Percentiles rank a stretch among this genome's conserved stretches.
Conservation (phyloP, 495 filamentous ascomycete species). For the Hypoxylon perforatum region DNA sequence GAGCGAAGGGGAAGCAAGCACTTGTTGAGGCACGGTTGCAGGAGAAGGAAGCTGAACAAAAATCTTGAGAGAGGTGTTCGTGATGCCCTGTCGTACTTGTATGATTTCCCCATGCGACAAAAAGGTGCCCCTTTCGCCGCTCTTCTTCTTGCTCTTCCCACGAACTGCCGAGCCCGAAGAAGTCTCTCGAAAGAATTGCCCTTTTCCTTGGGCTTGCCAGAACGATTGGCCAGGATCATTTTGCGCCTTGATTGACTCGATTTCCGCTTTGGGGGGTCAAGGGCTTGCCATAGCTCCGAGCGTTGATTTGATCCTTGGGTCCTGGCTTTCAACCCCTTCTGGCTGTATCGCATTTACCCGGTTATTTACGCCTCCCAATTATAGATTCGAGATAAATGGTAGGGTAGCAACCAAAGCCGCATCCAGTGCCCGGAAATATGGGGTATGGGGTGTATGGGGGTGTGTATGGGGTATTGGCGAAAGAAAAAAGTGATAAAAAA, state of each 20-base stretch:
- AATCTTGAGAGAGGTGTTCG: slow-evolving; percentile 30
- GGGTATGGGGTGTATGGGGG: background rate
- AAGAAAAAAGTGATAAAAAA: too few relatives aligned
- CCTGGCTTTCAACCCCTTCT: slow-evolving; percentile 43
- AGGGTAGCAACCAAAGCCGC: slow-evolving; percentile 35
- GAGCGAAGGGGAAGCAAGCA: too few relatives aligned
- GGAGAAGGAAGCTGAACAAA: slow-evolving; percentile 38
- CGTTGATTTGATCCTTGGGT: slow-evolving; percentile 40
- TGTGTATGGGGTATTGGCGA: too few relatives aligned
- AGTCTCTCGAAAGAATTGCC: slow-evolving; percentile 50
- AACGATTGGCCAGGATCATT: slow-evolving; percentile 50
- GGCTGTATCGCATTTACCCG: slow-evolving; percentile 50
- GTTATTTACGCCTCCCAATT: slow-evolving; percentile 48
- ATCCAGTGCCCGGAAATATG: slow-evolving; percentile 35
- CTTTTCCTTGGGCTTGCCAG: slow-evolving; percentile 51
- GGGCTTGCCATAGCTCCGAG: slow-evolving; percentile 56
- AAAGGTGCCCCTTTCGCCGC: slow-evolving; percentile 34
- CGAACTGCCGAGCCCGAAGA: slow-evolving; percentile 60
- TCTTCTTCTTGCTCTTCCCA: slow-evolving; percentile 34
- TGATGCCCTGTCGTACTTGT: slow-evolving; percentile 42
- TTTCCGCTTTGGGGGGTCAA: slow-evolving; percentile 50
- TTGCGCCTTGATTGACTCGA: slow-evolving; percentile 49
- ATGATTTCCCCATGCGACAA: slow-evolving; percentile 28
- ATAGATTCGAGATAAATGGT: slow-evolving; percentile 43
- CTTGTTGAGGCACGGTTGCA: slow-evolving; percentile 27